A percentile compares a stretch with the other conserved stretches of the same genome.
phyloP scores from a whole-genome alignment of 306 rosid genomes.

The Cucurbita maxima region DNA sequence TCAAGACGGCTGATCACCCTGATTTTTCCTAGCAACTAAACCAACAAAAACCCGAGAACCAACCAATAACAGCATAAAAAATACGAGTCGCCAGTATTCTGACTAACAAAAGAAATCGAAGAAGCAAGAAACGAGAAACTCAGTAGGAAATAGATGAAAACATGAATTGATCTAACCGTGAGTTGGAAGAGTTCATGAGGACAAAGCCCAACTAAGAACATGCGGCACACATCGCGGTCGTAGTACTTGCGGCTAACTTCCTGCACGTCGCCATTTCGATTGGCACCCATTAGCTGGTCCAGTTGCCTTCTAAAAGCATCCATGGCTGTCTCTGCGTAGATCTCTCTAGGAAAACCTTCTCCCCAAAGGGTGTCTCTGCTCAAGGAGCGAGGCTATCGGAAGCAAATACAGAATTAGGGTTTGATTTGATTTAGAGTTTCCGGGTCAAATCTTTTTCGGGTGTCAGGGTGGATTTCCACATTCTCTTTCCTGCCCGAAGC shows the following conservation, averaged over 20 bases:
- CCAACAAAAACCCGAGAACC: background rate
- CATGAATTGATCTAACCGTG: constrained; percentile 33
- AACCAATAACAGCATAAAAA: background rate
- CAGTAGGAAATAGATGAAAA: background rate
- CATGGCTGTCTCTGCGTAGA: constrained; percentile 21
- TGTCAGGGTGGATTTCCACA: background rate
- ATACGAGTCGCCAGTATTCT: background rate
- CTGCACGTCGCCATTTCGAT: constrained; percentile 93
- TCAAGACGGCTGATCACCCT: background rate
- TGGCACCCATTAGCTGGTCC: constrained; percentile 96
- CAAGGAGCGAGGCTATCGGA: background rate
- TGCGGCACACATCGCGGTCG: constrained; percentile 94
- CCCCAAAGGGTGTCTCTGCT: background rate
- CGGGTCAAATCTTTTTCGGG: background rate
- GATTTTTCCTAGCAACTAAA: background rate
- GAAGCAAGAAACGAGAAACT: background rate
- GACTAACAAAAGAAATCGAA: background rate
- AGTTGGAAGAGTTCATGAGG: constrained; percentile 96
- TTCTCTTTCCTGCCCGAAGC: background rate
- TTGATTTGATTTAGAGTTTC: background rate
- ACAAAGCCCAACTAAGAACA: constrained; percentile 90
- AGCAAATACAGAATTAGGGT: background rate
- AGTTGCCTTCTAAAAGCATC: constrained; percentile 96
- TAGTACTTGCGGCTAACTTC: constrained; percentile 94
- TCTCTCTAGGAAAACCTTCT: background rate